A percentile compares a stretch with the other conserved stretches of the same genome.
Evolutionary conservation across 257 asterid species (phyloP).

Genomic region (Gentiana dahurica): DNA sequence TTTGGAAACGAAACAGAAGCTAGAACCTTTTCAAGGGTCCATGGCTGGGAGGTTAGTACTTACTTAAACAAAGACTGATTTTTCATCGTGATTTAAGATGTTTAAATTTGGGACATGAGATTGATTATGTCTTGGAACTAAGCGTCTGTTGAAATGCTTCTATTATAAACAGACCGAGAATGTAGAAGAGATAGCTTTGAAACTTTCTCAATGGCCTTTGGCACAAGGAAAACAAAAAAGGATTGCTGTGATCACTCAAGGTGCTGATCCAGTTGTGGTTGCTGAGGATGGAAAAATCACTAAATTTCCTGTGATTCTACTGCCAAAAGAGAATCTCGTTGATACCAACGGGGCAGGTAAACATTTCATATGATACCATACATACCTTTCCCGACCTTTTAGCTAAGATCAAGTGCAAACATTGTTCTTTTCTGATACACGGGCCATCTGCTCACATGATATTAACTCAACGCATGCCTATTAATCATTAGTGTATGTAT

Average conservation of each 20-base stretch:
- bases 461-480: background rate
- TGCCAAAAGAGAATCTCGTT: conserved; percentile 87
- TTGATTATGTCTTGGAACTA: background rate
- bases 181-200: conserved; percentile 82
- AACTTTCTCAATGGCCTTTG: conserved; percentile 78
- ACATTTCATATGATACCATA: background rate
- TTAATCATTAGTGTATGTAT: too few species aligned
- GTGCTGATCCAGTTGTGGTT: conserved; percentile 85
- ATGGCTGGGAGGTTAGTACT: conserved; percentile 86
- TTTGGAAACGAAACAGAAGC: conserved; percentile 96
- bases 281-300: conserved; percentile 87
- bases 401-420: background rate
- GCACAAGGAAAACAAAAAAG: conserved; percentile 79
- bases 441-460: background rate
- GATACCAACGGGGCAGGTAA: conserved; percentile 93
- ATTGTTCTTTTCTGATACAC: too few species aligned
- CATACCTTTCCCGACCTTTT: too few species aligned
- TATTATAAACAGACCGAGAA: conserved; percentile 49
- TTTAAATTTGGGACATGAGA: background rate
- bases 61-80: background rate
- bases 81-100: background rate
- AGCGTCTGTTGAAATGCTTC: conserved; percentile 8
- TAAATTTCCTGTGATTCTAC: conserved; percentile 48
- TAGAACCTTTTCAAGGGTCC: conserved; percentile 77
- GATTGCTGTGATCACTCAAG: conserved; percentile 77